Percentiles rank a stretch among this genome's conserved stretches.
Conservation (phyloP, 257 asterid species). For the Anisodus acutangulus region DNA sequence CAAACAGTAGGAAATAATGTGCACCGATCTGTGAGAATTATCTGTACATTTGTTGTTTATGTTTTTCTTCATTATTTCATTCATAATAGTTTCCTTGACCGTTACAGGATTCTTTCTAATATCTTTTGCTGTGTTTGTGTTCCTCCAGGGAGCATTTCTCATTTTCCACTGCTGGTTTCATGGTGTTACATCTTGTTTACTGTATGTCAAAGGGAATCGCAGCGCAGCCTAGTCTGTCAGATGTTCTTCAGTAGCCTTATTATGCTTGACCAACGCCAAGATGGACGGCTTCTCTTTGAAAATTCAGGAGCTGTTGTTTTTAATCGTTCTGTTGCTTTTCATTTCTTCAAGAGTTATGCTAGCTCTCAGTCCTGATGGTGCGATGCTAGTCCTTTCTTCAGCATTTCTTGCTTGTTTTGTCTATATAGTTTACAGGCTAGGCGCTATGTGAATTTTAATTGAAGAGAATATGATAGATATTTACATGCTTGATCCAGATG, state of each 20-base stretch:
- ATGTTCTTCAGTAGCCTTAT: conserved; percentile 32
- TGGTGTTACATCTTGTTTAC: conserved; percentile 26
- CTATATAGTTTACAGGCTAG: conserved; percentile 18
- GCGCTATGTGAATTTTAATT: neutral
- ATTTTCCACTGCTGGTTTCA: conserved; percentile 8
- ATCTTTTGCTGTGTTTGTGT: conserved; percentile 14
- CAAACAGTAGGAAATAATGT: neutral
- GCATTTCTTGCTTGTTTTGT: neutral
- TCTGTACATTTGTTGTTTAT: neutral
- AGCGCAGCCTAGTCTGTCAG: conserved; percentile 11
- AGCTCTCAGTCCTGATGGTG: conserved; percentile 32
- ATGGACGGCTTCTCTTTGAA: conserved; percentile 30
- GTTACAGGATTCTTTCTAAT: conserved; percentile 1
- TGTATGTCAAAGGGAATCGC: conserved; percentile 29
- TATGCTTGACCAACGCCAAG: conserved; percentile 30
- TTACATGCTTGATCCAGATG: conserved; percentile 20
- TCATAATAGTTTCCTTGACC: conserved; percentile 14
- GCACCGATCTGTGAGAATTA: conserved; percentile 22
- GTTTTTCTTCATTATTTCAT: conserved; percentile 5
- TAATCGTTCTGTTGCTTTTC: conserved; percentile 25
- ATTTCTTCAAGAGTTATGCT: neutral
- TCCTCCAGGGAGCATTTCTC: conserved; percentile 29
- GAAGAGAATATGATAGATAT: conserved; percentile 4
- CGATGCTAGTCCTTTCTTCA: conserved; percentile 10
- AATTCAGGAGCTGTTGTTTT: conserved; percentile 26